Evolutionary conservation across 75 land plant species (phyloP).

Genomic region (Adiantum capillusveneris): DNA sequence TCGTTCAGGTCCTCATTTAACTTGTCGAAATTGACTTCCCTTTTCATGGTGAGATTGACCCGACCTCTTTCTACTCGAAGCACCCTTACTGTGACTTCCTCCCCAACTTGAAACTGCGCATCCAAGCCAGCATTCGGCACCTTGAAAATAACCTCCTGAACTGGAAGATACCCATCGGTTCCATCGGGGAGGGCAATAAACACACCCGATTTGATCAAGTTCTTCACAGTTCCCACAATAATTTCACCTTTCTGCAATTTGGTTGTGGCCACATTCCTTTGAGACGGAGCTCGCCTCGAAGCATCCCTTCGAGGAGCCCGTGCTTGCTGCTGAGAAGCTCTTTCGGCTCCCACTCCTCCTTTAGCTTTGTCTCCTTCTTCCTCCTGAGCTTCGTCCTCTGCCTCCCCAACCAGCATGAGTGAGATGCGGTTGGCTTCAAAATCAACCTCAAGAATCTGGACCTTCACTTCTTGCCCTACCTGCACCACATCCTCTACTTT

Average conservation of each 20-base stretch:
- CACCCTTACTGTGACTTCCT: slow-evolving; percentile 78
- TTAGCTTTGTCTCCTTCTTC: background rate
- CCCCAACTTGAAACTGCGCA: slow-evolving; percentile 52
- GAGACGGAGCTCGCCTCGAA: background rate
- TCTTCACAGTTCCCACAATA: slow-evolving; percentile 72
- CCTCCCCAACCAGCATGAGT: slow-evolving; percentile 33
- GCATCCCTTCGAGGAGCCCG: background rate
- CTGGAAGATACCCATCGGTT: slow-evolving; percentile 86
- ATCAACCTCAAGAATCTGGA: slow-evolving; percentile 72
- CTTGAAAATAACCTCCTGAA: slow-evolving; percentile 41
- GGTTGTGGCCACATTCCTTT: slow-evolving; percentile 8
- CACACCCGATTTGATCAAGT: slow-evolving; percentile 58
- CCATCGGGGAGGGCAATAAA: slow-evolving; percentile 72
- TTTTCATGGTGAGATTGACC: slow-evolving; percentile 71
- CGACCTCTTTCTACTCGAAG: slow-evolving; percentile 58
- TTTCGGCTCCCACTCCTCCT: background rate
- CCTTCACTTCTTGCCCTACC: slow-evolving; percentile 90
- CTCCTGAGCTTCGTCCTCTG: slow-evolving; percentile 10
- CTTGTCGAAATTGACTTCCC: slow-evolving; percentile 41
- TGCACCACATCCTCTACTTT: slow-evolving; percentile 59
- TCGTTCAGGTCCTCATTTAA: slow-evolving; percentile 41
- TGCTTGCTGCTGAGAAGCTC: background rate
- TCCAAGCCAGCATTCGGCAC: slow-evolving; percentile 35
- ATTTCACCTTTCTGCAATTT: slow-evolving; percentile 73
- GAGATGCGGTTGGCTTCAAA: slow-evolving; percentile 58